Base-by-base conservation (phyloP, 148 eudicot species). In the Rhododendron ovatum region DNA sequence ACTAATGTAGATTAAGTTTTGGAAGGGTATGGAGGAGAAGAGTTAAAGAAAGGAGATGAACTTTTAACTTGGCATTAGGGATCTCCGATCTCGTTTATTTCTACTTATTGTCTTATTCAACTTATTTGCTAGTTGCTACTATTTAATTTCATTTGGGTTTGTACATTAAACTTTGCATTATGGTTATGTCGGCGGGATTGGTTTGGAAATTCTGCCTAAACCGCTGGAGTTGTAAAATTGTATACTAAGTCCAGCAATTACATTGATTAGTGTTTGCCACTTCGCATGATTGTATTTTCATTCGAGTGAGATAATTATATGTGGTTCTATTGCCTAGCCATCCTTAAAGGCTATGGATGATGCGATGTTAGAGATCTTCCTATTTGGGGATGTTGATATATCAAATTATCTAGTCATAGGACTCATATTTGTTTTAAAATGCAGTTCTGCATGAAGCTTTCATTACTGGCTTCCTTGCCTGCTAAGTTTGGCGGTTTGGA, bases 361-460 rank as follows among this genome's bases (percentile, higher is more conserved):
- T 47, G 35, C 37, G 4, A 0, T 15, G 13, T 41, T 20, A 41
- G 48, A 20, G 26, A 77, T 77, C 14, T 39, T 45, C 35, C 55
- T 24, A 13, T 78, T 22, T n/a, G 15, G 73, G 78, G 78, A 35
- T 1, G 18, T 35, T 75, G 24, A 75, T 22, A 37, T 71, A 87
- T 82, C 82, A 86, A 71, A 82, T 78, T 59, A 79, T 86, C 33
- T 22, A 4, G 28, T 10, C 2, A 65, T 30, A 30, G 30, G 30
- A 30, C 30, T 30, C 30, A 30, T 63, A 50, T 53, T 35, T 84
- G 14, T 65, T 74, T 89, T 75, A 73, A 86, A 86, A 80, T 92
- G 90, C 93, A 96, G 96, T 94, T 96, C 61, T 96, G 98, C 91
- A 86, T 93, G 91, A 94, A 96, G 91, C 95, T 96, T 88, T 90